Conservation (phyloP, 1,284 basidiomycete genomes). For the Rhodotorula sp. region DNA sequence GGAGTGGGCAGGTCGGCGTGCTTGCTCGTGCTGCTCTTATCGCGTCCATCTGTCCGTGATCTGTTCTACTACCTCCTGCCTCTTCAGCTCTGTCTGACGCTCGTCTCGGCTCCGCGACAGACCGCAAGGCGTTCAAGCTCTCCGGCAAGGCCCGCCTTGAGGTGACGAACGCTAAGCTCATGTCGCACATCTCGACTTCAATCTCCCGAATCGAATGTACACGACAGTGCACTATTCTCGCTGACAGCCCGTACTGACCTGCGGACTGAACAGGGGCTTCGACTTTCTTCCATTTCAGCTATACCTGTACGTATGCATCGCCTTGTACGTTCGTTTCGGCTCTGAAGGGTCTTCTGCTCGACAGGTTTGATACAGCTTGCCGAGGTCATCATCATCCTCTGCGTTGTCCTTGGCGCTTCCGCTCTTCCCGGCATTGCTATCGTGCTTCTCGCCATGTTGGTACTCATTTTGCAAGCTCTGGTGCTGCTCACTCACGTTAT, state of each 20-base stretch:
- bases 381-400: slow-evolving; percentile 67
- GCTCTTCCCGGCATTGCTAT: slow-evolving; percentile 77
- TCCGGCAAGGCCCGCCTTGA: slow-evolving; percentile 63
- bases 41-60: slow-evolving; percentile 76
- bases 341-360: too few species aligned
- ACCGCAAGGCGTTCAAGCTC: slow-evolving; percentile 66
- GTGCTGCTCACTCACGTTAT: slow-evolving; percentile 55
- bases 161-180: slow-evolving; percentile 76
- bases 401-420: slow-evolving; percentile 71
- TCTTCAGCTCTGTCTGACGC: slow-evolving; percentile 49
- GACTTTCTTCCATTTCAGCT: slow-evolving; percentile 44
- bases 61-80: slow-evolving; percentile 53
- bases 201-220: slow-evolving; percentile 75
- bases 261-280: slow-evolving; percentile 54
- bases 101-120: neutral
- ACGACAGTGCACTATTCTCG: too few species aligned
- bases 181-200: slow-evolving; percentile 91
- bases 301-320: slow-evolving; percentile 1
- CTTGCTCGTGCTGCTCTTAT: slow-evolving; percentile 84
- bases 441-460: slow-evolving; percentile 65
- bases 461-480: too few species aligned
- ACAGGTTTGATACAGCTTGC: slow-evolving; percentile 32
- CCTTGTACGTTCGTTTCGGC: too few species aligned
- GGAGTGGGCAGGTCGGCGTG: slow-evolving; percentile 68
- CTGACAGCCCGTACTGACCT: too few species aligned